Percentiles rank a stretch among this genome's conserved stretches.
These are phyloP conservation scores for Psidium guajava DNA, from an alignment of 345 rosid genomes.

Conservation along the genomic window DNA sequence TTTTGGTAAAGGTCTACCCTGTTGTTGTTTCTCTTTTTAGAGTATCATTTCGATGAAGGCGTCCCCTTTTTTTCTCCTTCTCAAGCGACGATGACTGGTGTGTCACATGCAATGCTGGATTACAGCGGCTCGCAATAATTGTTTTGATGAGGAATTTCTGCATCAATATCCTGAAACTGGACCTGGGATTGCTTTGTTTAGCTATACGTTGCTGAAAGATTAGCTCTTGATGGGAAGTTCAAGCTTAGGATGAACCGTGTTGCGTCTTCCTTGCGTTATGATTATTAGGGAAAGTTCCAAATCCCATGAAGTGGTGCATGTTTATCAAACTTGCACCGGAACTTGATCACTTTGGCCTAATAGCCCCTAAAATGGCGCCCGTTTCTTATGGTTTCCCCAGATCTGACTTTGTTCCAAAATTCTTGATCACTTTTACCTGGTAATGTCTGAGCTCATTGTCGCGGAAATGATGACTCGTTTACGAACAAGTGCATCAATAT, in stretches of 20 bases:
- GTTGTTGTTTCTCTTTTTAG: not conserved
- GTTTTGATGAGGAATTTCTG: not conserved
- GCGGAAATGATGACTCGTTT: not conserved
- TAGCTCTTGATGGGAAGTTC: not conserved
- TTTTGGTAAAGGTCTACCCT: not conserved
- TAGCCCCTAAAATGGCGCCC: not conserved
- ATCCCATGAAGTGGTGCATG: not conserved
- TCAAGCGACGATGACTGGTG: not conserved
- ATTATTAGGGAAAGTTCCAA: not conserved
- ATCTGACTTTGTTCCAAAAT: not conserved
- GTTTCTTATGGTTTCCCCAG: not conserved
- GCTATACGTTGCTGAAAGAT: not conserved
- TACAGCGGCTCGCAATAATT: not conserved
- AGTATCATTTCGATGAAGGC: not conserved
- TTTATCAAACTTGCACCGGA: not conserved
- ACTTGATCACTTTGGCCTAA: too few species aligned
- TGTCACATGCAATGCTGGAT: not conserved
- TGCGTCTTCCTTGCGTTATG: not conserved
- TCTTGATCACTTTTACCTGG: not conserved
- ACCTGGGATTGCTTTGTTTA: not conserved
- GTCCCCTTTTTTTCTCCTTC: not conserved
- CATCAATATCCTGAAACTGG: not conserved
- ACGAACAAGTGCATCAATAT: not conserved
- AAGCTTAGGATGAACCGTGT: not conserved
- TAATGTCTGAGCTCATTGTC: not conserved